A percentile compares a stretch with the other conserved stretches of the same genome.
Conservation (phyloP, 2,329 filamentous ascomycete genomes). For the Colletotrichum spaethianum region DNA sequence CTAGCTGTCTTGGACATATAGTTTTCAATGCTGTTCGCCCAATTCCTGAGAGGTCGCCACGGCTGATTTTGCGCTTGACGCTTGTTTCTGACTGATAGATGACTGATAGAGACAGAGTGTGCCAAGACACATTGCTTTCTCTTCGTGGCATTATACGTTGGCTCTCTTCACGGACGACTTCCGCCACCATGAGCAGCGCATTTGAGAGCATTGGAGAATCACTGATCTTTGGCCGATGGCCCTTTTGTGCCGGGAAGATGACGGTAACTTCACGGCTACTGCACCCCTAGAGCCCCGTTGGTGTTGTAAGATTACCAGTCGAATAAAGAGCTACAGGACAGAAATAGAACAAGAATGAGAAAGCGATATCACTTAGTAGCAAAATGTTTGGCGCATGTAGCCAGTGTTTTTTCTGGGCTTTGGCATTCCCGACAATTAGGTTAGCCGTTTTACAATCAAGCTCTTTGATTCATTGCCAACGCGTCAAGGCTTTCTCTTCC, state of each 20-base stretch:
- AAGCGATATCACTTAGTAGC: not conserved
- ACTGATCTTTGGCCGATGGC: not conserved
- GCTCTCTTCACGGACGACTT: not conserved
- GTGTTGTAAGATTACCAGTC: slow-evolving; percentile 12
- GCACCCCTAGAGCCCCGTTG: not conserved
- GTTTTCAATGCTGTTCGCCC: slow-evolving; percentile 5
- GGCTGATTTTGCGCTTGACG: not conserved
- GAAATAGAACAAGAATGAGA: slow-evolving; percentile 14
- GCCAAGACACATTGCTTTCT: not conserved
- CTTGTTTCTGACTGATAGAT: slow-evolving; percentile 10
- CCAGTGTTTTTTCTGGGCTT: slow-evolving; percentile 12
- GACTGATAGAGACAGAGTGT: not conserved
- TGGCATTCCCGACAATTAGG: not conserved
- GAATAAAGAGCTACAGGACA: not conserved
- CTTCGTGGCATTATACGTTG: not conserved
- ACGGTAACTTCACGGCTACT: not conserved
- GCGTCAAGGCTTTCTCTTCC: not conserved
- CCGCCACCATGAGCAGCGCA: not conserved
- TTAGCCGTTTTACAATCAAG: not conserved
- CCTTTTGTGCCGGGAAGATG: not conserved
- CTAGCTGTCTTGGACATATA: slow-evolving; percentile 23
- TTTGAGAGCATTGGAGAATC: not conserved
- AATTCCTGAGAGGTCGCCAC: not conserved
- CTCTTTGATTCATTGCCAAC: not conserved
- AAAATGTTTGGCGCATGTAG: not conserved